These are phyloP conservation scores for Exsudoporus frostii DNA, from an alignment of 768 basidiomycete species.

Conservation along the genomic window DNA sequence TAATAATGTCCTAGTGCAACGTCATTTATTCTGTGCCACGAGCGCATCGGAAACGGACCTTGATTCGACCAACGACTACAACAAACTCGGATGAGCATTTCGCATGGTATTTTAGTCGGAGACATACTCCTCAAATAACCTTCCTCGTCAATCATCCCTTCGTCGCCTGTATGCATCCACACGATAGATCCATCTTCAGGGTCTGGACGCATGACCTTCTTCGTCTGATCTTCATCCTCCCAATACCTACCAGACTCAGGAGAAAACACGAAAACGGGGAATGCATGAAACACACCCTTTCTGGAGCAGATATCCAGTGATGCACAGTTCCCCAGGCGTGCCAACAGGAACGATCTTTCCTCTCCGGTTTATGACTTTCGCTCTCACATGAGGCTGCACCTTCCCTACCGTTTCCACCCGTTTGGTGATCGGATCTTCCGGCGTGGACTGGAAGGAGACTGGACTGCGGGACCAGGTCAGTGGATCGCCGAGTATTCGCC, in stretches of 20 bases:
- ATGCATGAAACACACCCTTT: constrained; percentile 51
- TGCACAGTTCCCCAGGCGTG: constrained; percentile 70
- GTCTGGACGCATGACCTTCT: constrained; percentile 50
- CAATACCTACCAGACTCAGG: constrained; percentile 55
- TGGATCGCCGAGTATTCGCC: not conserved
- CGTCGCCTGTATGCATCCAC: constrained; percentile 87
- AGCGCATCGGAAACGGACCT: constrained; percentile 40
- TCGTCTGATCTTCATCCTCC: constrained; percentile 68
- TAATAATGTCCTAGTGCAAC: constrained; percentile 65
- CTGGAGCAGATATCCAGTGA: constrained; percentile 76
- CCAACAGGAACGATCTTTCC: constrained; percentile 68
- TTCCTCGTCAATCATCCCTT: constrained; percentile 77
- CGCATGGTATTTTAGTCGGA: not conserved
- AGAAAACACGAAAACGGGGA: not conserved
- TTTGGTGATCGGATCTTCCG: constrained; percentile 64
- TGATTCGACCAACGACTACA: constrained; percentile 74
- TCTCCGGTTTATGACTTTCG: constrained; percentile 60
- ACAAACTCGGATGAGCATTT: not conserved
- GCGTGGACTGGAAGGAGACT: constrained; percentile 78
- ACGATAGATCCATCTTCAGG: constrained; percentile 49
- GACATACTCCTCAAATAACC: constrained; percentile 70
- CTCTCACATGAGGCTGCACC: constrained; percentile 72
- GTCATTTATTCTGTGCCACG: constrained; percentile 1
- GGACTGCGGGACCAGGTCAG: constrained; percentile 45
- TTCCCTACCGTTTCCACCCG: constrained; percentile 82